Evolutionary conservation across 1,139 yeast genomes (phyloP).

Genomic region (Ashbya aceris): DNA sequence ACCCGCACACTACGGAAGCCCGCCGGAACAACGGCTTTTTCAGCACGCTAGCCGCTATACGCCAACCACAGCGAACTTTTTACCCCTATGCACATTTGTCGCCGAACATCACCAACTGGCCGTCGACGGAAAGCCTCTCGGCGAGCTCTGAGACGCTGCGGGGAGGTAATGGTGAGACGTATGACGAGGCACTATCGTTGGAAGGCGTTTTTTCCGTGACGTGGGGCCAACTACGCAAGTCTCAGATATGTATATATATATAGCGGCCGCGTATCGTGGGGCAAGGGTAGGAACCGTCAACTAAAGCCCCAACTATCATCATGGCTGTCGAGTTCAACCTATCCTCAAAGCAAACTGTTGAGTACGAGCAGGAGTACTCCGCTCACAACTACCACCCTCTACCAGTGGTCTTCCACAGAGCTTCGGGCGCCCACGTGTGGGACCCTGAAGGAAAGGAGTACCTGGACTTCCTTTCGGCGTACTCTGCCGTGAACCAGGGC

Average conservation of each 20-base stretch:
- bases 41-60: neutral
- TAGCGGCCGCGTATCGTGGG: conserved; percentile 98
- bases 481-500: conserved; percentile 97
- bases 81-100: conserved; percentile 1
- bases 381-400: conserved; percentile 97
- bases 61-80: neutral
- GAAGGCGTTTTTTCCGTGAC: too few relatives aligned
- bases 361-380: conserved; percentile 70
- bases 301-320: conserved; percentile 1
- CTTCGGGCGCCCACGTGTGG: conserved; percentile 91
- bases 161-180: too few relatives aligned
- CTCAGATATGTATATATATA: conserved; percentile 39
- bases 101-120: neutral
- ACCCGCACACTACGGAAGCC: neutral
- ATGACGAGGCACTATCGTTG: too few relatives aligned
- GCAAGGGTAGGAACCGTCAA: conserved; percentile 7
- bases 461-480: conserved; percentile 82
- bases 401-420: conserved; percentile 86
- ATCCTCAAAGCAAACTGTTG: conserved; percentile 56
- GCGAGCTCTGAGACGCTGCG: too few relatives aligned
- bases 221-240: too few relatives aligned
- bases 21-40: too few relatives aligned
- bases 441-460: conserved; percentile 92
- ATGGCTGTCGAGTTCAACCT: conserved; percentile 32
- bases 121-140: too few relatives aligned